Percentiles rank a stretch among this genome's conserved stretches.
Conservation (phyloP, 148 eudicot species). For the Chenopodium berlandieri region DNA sequence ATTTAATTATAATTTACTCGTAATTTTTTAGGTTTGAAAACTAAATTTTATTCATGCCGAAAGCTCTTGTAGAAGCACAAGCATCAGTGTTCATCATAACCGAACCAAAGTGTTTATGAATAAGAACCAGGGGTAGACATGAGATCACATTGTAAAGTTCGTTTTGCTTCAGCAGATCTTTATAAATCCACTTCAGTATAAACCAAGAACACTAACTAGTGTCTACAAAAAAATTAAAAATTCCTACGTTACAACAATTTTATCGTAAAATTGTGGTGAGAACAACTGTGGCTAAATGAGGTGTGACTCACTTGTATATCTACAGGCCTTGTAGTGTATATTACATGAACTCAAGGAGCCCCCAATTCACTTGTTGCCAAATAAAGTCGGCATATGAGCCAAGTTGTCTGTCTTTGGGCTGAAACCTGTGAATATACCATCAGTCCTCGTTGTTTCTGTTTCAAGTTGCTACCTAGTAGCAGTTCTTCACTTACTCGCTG, state of each 20-base stretch:
- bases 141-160: not conserved
- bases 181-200: not conserved
- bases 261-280: not conserved
- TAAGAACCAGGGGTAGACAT: not conserved
- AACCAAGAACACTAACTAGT: not conserved
- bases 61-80: not conserved
- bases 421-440: not conserved
- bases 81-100: not conserved
- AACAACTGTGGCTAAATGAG: not conserved
- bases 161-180: not conserved
- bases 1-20: too few species aligned
- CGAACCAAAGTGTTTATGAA: not conserved
- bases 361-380: not conserved
- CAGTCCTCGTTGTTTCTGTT: not conserved
- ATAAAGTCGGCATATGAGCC: not conserved
- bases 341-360: not conserved
- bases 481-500: not conserved
- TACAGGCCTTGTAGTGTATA: conserved; percentile 1
- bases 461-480: not conserved
- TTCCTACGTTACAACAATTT: not conserved
- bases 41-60: too few species aligned
- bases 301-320: not conserved
- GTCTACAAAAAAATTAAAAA: not conserved
- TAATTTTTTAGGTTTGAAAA: too few species aligned
- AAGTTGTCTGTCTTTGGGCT: not conserved